Conservation (phyloP, 257 asterid genomes). For the Ocimum tenuiflorum region DNA sequence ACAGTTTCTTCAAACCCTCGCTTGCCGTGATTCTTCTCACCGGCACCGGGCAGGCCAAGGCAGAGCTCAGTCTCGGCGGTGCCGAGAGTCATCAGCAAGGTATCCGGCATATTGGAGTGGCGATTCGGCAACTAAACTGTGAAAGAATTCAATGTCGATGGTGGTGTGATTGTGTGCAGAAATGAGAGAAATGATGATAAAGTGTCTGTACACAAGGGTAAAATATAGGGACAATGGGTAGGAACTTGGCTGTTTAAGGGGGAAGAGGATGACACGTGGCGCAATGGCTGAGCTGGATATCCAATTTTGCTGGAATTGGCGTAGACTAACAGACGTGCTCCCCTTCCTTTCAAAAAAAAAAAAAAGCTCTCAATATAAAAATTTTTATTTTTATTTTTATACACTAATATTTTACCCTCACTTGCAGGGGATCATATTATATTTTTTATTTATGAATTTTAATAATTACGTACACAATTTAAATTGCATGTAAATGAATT, state of each 20-base stretch:
- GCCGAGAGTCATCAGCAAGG: not conserved
- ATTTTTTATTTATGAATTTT: too few species aligned
- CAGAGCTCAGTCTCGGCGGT: conserved; percentile 46
- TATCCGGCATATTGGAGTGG: conserved; percentile 26
- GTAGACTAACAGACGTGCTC: conserved; percentile 14
- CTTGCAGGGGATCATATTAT: too few species aligned
- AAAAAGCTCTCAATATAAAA: too few species aligned
- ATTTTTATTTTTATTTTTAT: too few species aligned
- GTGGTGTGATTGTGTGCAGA: not conserved
- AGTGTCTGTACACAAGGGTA: conserved; percentile 24
- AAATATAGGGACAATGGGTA: conserved; percentile 3
- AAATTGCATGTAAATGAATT: too few species aligned
- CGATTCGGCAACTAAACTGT: not conserved
- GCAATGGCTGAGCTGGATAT: conserved; percentile 22
- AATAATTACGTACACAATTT: too few species aligned
- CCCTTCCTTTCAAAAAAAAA: not conserved
- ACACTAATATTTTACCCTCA: too few species aligned
- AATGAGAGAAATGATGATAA: not conserved
- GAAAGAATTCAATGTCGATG: too few species aligned
- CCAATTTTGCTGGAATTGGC: conserved; percentile 36
- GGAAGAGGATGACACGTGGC: conserved; percentile 33
- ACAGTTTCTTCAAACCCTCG: conserved; percentile 43
- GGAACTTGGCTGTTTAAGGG: conserved; percentile 15
- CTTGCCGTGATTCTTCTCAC: conserved; percentile 39
- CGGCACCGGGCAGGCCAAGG: conserved; percentile 57